Percentiles rank a stretch among this genome's conserved stretches.
Conservation (phyloP, 202 grass and related monocot species). For the Elaeis oleifera region DNA sequence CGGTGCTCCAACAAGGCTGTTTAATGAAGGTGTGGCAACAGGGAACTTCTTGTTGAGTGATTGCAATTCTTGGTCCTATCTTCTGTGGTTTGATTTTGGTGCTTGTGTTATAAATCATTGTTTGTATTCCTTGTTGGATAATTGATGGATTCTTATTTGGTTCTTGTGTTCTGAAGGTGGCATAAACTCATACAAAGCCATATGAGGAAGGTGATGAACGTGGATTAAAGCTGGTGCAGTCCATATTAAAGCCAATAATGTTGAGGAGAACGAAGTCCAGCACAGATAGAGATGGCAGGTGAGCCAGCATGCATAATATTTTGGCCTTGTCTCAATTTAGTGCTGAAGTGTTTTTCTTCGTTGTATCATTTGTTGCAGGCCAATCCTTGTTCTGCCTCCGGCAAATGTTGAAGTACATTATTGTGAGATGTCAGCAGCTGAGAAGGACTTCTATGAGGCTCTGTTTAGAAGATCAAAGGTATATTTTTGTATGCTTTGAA, state of each 20-base stretch:
- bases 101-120: no score
- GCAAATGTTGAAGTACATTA: constrained; percentile 84
- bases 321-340: no score
- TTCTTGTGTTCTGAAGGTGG: constrained; percentile 46
- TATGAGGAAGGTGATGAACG: constrained; percentile 93
- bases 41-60: no score
- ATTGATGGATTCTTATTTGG: no score
- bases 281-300: constrained; percentile 88
- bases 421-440: constrained; percentile 73
- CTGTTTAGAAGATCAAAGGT: constrained; percentile 89
- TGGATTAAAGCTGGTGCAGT: constrained; percentile 78
- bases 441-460: constrained; percentile 97
- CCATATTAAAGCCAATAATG: constrained; percentile 93
- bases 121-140: no score
- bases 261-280: constrained; percentile 88
- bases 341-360: constrained; percentile 6
- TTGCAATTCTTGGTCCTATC: no score
- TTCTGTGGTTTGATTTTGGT: no score
- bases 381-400: constrained; percentile 79
- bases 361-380: constrained; percentile 43
- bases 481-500: constrained; percentile 1
- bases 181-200: constrained; percentile 88
- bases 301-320: background rate
- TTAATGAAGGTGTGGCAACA: no score
- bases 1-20: no score